Evolutionary conservation across 78 protist genomes (phyloP).

Genomic region (Pigoraptor vietnamica): DNA sequence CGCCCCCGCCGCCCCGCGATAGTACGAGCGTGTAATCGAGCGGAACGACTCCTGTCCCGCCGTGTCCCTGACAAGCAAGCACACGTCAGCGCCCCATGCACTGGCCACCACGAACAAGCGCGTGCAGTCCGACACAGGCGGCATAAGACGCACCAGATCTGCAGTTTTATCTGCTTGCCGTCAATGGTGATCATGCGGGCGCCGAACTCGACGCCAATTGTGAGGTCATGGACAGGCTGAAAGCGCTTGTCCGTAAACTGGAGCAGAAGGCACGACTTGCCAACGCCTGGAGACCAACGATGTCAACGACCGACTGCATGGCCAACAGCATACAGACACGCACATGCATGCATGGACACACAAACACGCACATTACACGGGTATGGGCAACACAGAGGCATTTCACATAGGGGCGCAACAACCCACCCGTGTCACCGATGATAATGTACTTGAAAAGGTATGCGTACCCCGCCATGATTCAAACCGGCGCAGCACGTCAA

Average conservation of each 20-base stretch:
- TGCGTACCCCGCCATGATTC: conserved; percentile 55
- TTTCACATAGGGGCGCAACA: neutral
- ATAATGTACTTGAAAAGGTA: conserved; percentile 96
- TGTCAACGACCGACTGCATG: neutral
- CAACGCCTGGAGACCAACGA: conserved; percentile 59
- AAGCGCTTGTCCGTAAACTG: conserved; percentile 96
- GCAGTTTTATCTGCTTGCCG: conserved; percentile 86
- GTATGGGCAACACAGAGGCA: neutral
- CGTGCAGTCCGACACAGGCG: neutral
- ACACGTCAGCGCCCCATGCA: neutral
- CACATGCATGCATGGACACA: neutral
- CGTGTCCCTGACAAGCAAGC: neutral
- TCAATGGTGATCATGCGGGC: conserved; percentile 86
- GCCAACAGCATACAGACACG: neutral
- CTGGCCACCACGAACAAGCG: neutral
- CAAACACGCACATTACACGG: too few species aligned
- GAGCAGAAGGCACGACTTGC: conserved; percentile 91
- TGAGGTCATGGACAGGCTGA: conserved; percentile 92
- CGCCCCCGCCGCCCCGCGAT: conserved; percentile 92
- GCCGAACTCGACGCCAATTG: conserved; percentile 99
- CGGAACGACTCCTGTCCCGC: conserved; percentile 97
- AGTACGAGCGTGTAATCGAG: conserved; percentile 96
- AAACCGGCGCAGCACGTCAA: neutral
- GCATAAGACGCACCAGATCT: conserved; percentile 92
- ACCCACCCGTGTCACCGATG: conserved; percentile 94